phyloP scores from a whole-genome alignment of 192 early-diverging fungal species.

The Entomortierella lignicola region DNA sequence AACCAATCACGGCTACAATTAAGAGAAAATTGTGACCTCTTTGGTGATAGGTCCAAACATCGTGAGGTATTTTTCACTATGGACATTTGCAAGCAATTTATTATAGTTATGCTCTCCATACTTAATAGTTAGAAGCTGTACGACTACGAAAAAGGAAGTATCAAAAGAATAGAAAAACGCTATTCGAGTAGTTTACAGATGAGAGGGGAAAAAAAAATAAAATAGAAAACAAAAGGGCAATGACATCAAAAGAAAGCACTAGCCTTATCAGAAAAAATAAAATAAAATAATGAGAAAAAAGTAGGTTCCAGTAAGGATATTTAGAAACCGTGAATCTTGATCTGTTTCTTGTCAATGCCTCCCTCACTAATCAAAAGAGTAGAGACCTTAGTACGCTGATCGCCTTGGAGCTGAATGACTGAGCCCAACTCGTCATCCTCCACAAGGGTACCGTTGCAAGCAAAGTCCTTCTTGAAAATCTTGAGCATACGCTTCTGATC shows the following conservation, averaged over 20 bases:
- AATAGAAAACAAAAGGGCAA: background rate
- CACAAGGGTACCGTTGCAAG: slow-evolving; percentile 96
- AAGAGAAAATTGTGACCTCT: too few species aligned
- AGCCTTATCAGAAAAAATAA: background rate
- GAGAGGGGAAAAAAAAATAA: background rate
- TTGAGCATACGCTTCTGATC: slow-evolving; percentile 94
- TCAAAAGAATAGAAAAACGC: slow-evolving; percentile 2
- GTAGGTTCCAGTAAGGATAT: too few species aligned
- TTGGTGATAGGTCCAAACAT: too few species aligned
- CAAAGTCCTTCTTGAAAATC: slow-evolving; percentile 96
- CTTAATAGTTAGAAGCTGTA: too few species aligned
- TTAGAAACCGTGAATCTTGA: slow-evolving; percentile 99
- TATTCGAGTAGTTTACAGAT: background rate
- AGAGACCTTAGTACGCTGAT: slow-evolving; percentile 88
- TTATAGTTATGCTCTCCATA: slow-evolving; percentile 1
- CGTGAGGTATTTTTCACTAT: background rate
- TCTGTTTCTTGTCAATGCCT: slow-evolving; percentile 85
- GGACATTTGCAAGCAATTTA: slow-evolving; percentile 8
- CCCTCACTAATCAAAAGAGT: slow-evolving; percentile 79
- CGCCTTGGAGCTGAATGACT: slow-evolving; percentile 95
- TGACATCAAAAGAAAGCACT: background rate
- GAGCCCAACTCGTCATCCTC: slow-evolving; percentile 92
- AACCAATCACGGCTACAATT: too few species aligned
- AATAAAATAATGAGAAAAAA: slow-evolving; percentile 2
- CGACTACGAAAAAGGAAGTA: background rate